These are phyloP conservation scores for Gonium pectorale DNA, from an alignment of 139 green algal genomes.

Conservation along the genomic window DNA sequence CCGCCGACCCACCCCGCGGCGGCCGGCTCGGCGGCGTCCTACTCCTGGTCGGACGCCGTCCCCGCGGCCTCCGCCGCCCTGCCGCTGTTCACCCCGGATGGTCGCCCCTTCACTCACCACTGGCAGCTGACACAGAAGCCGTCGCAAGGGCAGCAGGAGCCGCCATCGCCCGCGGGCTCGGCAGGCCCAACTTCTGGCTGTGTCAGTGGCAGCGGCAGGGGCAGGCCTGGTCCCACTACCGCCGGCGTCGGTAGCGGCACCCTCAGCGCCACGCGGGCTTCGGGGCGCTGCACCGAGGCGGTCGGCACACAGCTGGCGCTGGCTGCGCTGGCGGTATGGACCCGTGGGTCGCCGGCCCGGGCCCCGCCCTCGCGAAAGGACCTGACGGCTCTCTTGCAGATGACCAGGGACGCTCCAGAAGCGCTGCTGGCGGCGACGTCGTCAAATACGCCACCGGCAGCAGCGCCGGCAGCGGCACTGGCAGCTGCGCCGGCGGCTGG, in stretches of 20 bases:
- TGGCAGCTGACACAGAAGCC: too few species aligned
- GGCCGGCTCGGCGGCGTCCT: background rate
- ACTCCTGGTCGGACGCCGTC: background rate
- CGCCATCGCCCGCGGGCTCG: too few species aligned
- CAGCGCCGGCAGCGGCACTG: background rate
- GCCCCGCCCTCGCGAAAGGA: background rate
- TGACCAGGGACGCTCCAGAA: background rate
- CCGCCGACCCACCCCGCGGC: background rate
- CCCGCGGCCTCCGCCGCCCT: background rate
- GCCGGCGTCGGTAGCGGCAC: too few species aligned
- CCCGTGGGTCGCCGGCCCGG: background rate
- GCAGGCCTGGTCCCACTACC: too few species aligned
- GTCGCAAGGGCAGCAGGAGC: too few species aligned
- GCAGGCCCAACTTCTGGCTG: too few species aligned
- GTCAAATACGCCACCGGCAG: too few species aligned
- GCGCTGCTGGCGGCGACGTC: background rate
- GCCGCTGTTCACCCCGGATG: background rate
- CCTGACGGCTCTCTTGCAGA: background rate
- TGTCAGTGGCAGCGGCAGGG: too few species aligned
- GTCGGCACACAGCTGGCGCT: background rate
- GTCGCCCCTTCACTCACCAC: too few species aligned
- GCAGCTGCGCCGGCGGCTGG: background rate
- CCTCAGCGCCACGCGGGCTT: background rate
- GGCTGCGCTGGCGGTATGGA: background rate
- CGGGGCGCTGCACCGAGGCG: too few species aligned